Percentiles rank a stretch among this genome's conserved stretches.
Evolutionary conservation across 1,284 basidiomycete genomes (phyloP).

Genomic region (Coniferiporia weirii): DNA sequence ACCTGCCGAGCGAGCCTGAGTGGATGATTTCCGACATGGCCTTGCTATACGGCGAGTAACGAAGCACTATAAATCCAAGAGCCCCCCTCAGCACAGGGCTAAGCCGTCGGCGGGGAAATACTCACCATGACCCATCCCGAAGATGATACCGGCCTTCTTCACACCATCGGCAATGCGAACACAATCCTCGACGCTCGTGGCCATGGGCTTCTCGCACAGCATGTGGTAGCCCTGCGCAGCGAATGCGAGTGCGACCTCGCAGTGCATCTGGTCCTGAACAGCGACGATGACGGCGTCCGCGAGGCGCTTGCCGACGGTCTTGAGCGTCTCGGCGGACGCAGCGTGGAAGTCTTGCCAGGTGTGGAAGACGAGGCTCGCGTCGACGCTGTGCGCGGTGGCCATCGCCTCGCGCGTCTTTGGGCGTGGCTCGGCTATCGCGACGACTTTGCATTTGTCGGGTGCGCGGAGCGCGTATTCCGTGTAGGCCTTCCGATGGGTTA

Average conservation of each 20-base stretch:
- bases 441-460: conserved; percentile 65
- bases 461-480: conserved; percentile 54
- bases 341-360: conserved; percentile 69
- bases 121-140: conserved; percentile 81
- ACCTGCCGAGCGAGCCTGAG: conserved; percentile 65
- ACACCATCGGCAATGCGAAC: conserved; percentile 70
- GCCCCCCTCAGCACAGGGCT: not conserved
- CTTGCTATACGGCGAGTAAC: conserved; percentile 78
- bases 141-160: conserved; percentile 62
- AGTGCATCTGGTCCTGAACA: conserved; percentile 75
- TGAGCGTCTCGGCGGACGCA: conserved; percentile 61
- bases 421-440: conserved; percentile 80
- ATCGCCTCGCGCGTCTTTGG: conserved; percentile 57
- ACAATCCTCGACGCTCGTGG: conserved; percentile 67
- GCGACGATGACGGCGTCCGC: conserved; percentile 77
- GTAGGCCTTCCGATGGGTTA: conserved; percentile 46
- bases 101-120: conserved; percentile 2
- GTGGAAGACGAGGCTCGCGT: conserved; percentile 59
- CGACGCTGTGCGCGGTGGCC: conserved; percentile 50
- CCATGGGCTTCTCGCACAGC: conserved; percentile 89
- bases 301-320: conserved; percentile 56
- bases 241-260: conserved; percentile 68
- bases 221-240: conserved; percentile 79
- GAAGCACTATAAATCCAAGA: conserved; percentile 49
- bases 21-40: conserved; percentile 66